These are phyloP conservation scores for Heteromeles arbutifolia DNA, from an alignment of 306 rosid genomes.

Conservation along the genomic window DNA sequence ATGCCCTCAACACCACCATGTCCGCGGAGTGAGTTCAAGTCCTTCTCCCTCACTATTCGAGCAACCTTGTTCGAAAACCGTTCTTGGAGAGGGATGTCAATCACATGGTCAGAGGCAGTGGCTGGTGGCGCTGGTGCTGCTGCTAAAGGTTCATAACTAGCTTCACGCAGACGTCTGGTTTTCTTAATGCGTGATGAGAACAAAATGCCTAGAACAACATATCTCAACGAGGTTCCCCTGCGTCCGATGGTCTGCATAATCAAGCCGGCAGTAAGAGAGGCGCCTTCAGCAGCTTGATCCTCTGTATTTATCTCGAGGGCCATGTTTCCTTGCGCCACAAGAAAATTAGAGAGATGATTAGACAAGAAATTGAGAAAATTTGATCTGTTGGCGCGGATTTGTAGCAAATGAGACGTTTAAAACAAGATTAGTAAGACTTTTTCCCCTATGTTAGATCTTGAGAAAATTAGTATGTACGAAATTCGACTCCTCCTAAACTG, in stretches of 20 bases:
- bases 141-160: neutral
- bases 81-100: neutral
- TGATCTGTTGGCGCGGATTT: too few relatives aligned
- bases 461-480: too few relatives aligned
- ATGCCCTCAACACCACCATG: slow-evolving; percentile 33
- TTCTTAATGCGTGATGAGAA: neutral
- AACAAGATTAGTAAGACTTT: too few relatives aligned
- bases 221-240: neutral
- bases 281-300: neutral
- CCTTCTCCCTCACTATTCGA: slow-evolving; percentile 27
- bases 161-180: neutral
- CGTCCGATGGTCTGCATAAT: neutral
- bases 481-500: too few relatives aligned
- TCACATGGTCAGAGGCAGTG: slow-evolving; percentile 11
- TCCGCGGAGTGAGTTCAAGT: slow-evolving; percentile 12
- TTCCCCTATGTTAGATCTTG: neutral
- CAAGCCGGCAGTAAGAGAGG: neutral
- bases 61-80: neutral
- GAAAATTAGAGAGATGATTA: neutral
- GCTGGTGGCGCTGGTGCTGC: neutral
- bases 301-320: neutral
- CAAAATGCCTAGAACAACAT: neutral
- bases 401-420: too few relatives aligned
- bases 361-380: neutral
- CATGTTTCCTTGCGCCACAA: neutral